Evolutionary conservation across 2,329 filamentous ascomycete genomes (phyloP).

Genomic region (Sarocladium kiliense): DNA sequence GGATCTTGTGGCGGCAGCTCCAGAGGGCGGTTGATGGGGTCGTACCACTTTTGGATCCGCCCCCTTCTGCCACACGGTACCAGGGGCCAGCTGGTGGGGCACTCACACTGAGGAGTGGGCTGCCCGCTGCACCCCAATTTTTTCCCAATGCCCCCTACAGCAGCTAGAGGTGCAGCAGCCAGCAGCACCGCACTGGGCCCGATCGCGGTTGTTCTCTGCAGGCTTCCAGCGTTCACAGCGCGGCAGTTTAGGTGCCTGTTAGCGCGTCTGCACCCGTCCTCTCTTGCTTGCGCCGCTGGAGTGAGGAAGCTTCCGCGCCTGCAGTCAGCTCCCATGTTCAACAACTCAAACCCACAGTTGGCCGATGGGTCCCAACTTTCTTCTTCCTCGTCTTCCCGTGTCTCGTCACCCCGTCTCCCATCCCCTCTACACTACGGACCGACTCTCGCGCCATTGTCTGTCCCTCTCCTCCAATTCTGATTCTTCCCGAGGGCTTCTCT

Average conservation of each 20-base stretch:
- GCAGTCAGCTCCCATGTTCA: slow-evolving; percentile 7
- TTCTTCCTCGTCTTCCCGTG: slow-evolving; percentile 6
- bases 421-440: slow-evolving; percentile 3
- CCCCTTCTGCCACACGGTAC: slow-evolving; percentile 4
- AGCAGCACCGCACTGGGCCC: background rate
- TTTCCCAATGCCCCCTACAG: background rate
- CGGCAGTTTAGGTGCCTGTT: background rate
- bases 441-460: slow-evolving; percentile 1
- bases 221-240: background rate
- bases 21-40: slow-evolving; percentile 5
- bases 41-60: slow-evolving; percentile 3
- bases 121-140: slow-evolving; percentile 8
- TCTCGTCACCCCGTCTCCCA: slow-evolving; percentile 1
- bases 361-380: slow-evolving; percentile 5
- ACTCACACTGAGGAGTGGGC: background rate
- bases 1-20: slow-evolving; percentile 8
- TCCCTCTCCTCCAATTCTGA: slow-evolving; percentile 6
- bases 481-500: slow-evolving; percentile 7
- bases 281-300: background rate
- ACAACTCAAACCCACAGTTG: slow-evolving; percentile 1
- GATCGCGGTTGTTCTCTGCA: background rate
- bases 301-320: background rate
- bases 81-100: background rate
- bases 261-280: too few species aligned
- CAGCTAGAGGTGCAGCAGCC: background rate